Evolutionary conservation across 163 green algal species (phyloP), one percentile per base, ranked within the genome.

Genomic region (Scenedesmus sp.): DNA sequence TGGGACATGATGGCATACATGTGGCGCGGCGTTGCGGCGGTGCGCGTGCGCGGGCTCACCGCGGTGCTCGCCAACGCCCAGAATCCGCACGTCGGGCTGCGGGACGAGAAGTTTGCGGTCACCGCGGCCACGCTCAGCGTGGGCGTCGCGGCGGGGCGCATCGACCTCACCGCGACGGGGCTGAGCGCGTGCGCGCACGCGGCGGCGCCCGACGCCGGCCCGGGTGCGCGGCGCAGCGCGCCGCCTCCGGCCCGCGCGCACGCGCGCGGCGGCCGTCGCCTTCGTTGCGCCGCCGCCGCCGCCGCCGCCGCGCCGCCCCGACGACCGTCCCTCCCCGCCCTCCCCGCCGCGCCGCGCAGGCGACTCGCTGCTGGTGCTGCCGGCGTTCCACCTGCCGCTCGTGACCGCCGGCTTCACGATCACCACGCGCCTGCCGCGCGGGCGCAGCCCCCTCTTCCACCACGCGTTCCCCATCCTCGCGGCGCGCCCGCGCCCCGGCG

Each of bases 1-100:
- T 83, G 75, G 80, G 84, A 88, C 72, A 85, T 81, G 50, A 79
- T 80, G 42, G 70, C 75, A 6, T 88, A 88, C 75, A 80, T 86
- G 80, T 88, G 84, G 80, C 72, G 84, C 1, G 83, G 83, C 2
- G 45, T 77, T 6, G 51, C 82, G 6, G 70, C 63, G 34, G 82
- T 87, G 26, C 29, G 77, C 57, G 42, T 86, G n/a, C 67, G 78
- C 10, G 36, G 44, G 2, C 63, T 83, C 44, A 70, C 54, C 1
- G 72, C 47, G 0, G 58, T 81, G 58, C 50, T 80, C 53, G 77
- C 54, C 29, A 74, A 83, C 29, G 63, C 64, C 20, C 36, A 47
- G 36, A 72, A 45, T 28, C 75, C 75, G 22, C 75, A 77, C 42
- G 75, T 83, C 7, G 65, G 83, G 45, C 63, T 67, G 26, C 22